Evolutionary conservation across 495 filamentous ascomycete species (phyloP).

Genomic region (Neurospora sp.): DNA sequence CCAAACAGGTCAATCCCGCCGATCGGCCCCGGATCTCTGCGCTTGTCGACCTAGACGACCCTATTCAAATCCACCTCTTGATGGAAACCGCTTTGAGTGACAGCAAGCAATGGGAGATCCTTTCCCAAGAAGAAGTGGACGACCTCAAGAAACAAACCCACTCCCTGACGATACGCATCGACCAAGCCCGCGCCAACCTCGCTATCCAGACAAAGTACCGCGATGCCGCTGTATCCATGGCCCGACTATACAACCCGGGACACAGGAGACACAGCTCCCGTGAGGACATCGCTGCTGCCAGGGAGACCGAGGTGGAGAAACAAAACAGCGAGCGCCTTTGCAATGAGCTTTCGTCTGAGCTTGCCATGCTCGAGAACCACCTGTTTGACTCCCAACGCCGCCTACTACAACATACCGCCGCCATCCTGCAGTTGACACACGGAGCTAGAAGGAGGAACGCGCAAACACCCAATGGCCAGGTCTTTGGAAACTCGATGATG

Average conservation of each 20-base stretch:
- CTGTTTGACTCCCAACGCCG: constrained; percentile 58
- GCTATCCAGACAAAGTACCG: constrained; percentile 88
- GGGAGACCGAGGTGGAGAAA: constrained; percentile 64
- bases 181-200: constrained; percentile 68
- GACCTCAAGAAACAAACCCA: constrained; percentile 75
- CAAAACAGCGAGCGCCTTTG: constrained; percentile 67
- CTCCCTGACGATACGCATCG: constrained; percentile 60
- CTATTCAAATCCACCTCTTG: constrained; percentile 67
- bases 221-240: constrained; percentile 82
- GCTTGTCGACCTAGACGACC: constrained; percentile 41
- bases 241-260: constrained; percentile 56
- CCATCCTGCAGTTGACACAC: constrained; percentile 81
- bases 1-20: constrained; percentile 3
- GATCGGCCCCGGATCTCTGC: constrained; percentile 30
- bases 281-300: constrained; percentile 25
- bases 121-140: constrained; percentile 86
- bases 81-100: constrained; percentile 90
- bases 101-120: constrained; percentile 69
- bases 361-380: constrained; percentile 67
- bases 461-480: constrained; percentile 13
- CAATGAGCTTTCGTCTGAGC: constrained; percentile 70
- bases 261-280: constrained; percentile 30
- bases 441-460: constrained; percentile 30
- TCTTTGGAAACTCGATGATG: constrained; percentile 10
- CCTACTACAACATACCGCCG: constrained; percentile 84